A percentile compares a stretch with the other conserved stretches of the same genome.
Evolutionary conservation across 495 filamentous ascomycete genomes (phyloP).

Genomic region (Xylaria castorea): DNA sequence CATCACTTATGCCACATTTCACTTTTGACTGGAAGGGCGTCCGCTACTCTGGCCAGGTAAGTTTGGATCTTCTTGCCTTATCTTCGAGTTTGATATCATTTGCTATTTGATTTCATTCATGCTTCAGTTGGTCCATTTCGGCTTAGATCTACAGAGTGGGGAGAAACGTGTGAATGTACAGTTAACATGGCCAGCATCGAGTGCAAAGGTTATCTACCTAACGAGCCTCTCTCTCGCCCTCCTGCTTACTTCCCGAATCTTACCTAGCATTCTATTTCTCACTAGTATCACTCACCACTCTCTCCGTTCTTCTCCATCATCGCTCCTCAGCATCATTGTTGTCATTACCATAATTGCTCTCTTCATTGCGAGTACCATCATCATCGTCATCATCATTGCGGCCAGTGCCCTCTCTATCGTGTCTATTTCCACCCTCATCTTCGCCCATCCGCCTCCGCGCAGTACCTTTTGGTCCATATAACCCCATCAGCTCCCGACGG

Average conservation of each 20-base stretch:
- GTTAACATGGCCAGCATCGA: background rate
- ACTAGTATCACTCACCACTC: background rate
- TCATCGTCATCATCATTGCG: background rate
- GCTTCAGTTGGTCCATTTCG: background rate
- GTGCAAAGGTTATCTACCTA: background rate
- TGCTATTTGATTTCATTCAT: background rate
- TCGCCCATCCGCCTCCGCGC: background rate
- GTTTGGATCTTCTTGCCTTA: background rate
- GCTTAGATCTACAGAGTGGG: too few relatives aligned
- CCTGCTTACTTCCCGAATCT: background rate
- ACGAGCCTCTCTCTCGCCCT: background rate
- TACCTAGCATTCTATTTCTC: background rate
- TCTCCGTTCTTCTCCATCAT: background rate
- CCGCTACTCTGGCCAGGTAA: background rate
- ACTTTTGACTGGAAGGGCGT: background rate
- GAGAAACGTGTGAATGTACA: too few relatives aligned
- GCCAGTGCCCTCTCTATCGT: background rate
- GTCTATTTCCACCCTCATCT: background rate
- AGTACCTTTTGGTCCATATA: slow-evolving; percentile 10
- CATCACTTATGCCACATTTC: background rate
- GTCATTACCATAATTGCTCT: background rate
- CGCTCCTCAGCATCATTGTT: background rate
- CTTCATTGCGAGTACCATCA: background rate
- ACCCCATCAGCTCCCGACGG: slow-evolving; percentile 15
- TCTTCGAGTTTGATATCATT: background rate